A percentile compares a stretch with the other conserved stretches of the same genome.
Evolutionary conservation across 345 rosid species (phyloP).

Genomic region (Lepidium aucheri): DNA sequence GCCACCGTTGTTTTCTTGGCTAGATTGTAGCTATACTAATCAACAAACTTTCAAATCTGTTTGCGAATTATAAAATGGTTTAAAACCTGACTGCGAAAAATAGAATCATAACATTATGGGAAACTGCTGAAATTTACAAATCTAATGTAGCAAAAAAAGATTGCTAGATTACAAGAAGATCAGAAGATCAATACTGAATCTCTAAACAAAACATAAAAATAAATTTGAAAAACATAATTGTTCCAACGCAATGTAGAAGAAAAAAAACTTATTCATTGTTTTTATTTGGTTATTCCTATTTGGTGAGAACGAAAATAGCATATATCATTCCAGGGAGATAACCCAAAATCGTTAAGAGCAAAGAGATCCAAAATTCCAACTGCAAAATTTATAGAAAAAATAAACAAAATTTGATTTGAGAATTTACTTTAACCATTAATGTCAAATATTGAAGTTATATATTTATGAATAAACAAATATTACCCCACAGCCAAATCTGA

Average conservation of each 20-base stretch:
- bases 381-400: constrained; percentile 21
- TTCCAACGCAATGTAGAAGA: not conserved
- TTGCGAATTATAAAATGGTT: not conserved
- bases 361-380: constrained; percentile 76
- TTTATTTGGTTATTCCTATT: constrained; percentile 5
- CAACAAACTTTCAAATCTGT: not conserved
- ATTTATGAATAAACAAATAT: not conserved
- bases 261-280: not conserved
- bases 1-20: too few species aligned
- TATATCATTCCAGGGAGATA: constrained; percentile 65
- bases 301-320: constrained; percentile 43
- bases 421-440: not conserved
- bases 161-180: not conserved
- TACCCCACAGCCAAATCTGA: constrained; percentile 58
- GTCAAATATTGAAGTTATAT: not conserved
- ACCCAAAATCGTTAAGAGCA: constrained; percentile 47
- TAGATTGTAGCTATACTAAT: too few species aligned
- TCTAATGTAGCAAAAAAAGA: not conserved
- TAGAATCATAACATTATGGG: not conserved
- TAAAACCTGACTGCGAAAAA: not conserved
- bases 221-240: not conserved
- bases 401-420: not conserved
- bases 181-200: not conserved
- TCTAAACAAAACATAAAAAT: not conserved
- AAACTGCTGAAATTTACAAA: not conserved